Evolutionary conservation across 306 rosid species (phyloP).

Genomic region (Spatholobus suberectus): DNA sequence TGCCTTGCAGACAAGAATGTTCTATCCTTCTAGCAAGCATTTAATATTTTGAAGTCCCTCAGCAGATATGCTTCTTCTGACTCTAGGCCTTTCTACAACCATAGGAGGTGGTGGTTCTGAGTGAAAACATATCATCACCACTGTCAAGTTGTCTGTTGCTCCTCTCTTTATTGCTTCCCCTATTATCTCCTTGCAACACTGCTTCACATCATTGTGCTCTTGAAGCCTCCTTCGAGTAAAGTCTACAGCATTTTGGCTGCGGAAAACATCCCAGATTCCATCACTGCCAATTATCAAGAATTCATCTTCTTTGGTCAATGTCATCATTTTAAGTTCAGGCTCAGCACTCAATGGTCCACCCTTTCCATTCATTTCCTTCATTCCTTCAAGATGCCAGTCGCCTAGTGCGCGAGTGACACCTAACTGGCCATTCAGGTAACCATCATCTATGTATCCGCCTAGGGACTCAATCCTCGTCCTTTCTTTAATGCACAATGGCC

Average conservation of each 20-base stretch:
- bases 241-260: conserved; percentile 82
- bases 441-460: conserved; percentile 80
- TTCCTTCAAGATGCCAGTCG: conserved; percentile 94
- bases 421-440: conserved; percentile 76
- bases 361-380: conserved; percentile 71
- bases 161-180: conserved; percentile 82
- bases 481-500: conserved; percentile 75
- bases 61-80: conserved; percentile 84
- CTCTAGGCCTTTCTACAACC: conserved; percentile 64
- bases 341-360: conserved; percentile 90
- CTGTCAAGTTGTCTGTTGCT: conserved; percentile 82
- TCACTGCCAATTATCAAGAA: conserved; percentile 92
- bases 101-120: conserved; percentile 74
- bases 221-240: conserved; percentile 80
- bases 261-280: conserved; percentile 91
- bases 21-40: conserved; percentile 58
- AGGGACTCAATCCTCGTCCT: conserved; percentile 72
- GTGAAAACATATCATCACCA: conserved; percentile 83
- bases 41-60: conserved; percentile 86
- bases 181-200: conserved; percentile 82
- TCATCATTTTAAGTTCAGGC: conserved; percentile 78
- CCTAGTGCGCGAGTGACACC: conserved; percentile 93
- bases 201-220: conserved; percentile 83
- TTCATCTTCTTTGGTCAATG: conserved; percentile 81
- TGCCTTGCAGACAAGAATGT: conserved; percentile 25